Conservation (phyloP, 2,329 filamentous ascomycete species). For the Shiraia bambusicola region DNA sequence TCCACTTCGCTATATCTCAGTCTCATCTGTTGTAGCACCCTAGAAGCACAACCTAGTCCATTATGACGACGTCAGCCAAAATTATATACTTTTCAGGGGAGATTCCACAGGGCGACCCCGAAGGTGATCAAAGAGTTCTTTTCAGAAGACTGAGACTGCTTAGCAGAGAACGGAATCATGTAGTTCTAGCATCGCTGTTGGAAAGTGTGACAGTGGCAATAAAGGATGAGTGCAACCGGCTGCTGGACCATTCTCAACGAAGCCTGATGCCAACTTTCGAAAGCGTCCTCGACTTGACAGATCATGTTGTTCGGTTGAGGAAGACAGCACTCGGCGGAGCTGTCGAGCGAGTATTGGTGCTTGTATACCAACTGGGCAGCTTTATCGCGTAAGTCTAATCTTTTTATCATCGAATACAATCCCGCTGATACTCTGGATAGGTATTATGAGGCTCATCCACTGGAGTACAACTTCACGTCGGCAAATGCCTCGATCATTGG, state of each 20-base stretch:
- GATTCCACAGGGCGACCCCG: slow-evolving; percentile 2
- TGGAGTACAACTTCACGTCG: neutral
- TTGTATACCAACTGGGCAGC: slow-evolving; percentile 1
- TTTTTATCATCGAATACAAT: too few species aligned
- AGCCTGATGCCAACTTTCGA: too few species aligned
- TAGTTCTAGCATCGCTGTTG: neutral
- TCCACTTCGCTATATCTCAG: too few species aligned
- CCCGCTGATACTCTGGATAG: neutral
- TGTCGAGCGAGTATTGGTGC: slow-evolving; percentile 1
- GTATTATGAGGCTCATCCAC: slow-evolving; percentile 1
- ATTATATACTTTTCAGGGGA: slow-evolving; percentile 2
- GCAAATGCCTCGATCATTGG: neutral
- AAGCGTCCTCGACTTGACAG: slow-evolving; percentile 1
- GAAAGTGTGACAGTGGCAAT: neutral
- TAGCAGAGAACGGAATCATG: slow-evolving; percentile 1
- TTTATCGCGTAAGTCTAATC: slow-evolving; percentile 2
- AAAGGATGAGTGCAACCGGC: neutral
- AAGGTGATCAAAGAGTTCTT: slow-evolving; percentile 1
- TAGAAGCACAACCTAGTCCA: too few species aligned
- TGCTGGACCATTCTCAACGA: too few species aligned
- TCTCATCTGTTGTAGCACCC: too few species aligned
- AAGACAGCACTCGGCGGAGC: slow-evolving; percentile 1
- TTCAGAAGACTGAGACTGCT: slow-evolving; percentile 2
- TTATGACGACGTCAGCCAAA: neutral
- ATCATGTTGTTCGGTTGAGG: neutral